Evolutionary conservation across 2,329 filamentous ascomycete species (phyloP), one percentile per base, ranked within the genome.

Genomic region (Xylariaceae sp.): DNA sequence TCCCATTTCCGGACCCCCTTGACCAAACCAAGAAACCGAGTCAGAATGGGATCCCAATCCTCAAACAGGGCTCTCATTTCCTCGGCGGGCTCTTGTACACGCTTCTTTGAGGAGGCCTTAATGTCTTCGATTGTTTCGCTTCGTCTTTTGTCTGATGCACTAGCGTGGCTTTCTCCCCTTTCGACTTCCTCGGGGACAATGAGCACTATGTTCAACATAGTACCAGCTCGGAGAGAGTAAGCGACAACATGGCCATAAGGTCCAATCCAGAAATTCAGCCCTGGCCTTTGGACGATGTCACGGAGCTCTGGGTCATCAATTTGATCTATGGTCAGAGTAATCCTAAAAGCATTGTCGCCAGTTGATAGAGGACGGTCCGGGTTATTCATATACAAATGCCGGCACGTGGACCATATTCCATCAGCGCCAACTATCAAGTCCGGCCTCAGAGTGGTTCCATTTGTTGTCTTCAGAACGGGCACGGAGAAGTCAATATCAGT

Each of bases 1-100:
- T 82, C 85, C 86, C 85, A 89, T 64, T 87, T 88, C 36, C 82
- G 77, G 0, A 87, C 81, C 1, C 67, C 73, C 35, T 78, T 74
- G 0, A 86, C 82, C 39, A 75, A 72, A 3, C 68, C 66, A 11
- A 75, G 54, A 42, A 75, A 71, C 45, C 66, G 62, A 1, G 53
- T 61, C 22, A 78, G 47, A 42, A 83, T 73, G 1, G 83, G 83
- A 67, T 88, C 84, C 85, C 85, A 89, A 0, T 71, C 73, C 6
- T 69, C 66, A 59, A 88, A 87, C 2, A 83, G 61, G 4, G 68
- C 68, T 44, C 69, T 72, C 80, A 87, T 83, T 66, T 87, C 82
- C 11, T 80, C 76, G 0, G 82, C 57, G 6, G 76, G 77, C 1
- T 80, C 83, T 1, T 71, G 57, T 45, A 75, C 68, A 31, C 75